Evolutionary conservation across 208 protist species (phyloP), one percentile per base, ranked within the genome.

Genomic region (Lotmaria passim): DNA sequence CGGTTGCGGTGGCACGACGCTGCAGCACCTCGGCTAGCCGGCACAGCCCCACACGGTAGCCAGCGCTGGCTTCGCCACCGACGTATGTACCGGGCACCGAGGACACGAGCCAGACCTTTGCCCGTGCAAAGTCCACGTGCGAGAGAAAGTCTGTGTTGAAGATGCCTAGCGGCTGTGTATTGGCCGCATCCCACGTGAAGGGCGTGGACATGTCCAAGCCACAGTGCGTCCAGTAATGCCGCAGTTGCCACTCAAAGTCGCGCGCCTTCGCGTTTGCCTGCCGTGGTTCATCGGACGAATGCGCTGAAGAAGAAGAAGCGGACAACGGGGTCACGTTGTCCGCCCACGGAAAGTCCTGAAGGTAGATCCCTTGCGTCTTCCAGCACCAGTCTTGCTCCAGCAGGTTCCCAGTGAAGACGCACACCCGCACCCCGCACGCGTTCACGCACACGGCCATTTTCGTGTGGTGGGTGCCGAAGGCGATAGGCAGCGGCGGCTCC

Each of bases 401-500:
- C 44, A 93, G 83, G 69, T 96, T 96, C 3, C 78, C 88, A 0
- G 88, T 94, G 64, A 82, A 86, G 43, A 96, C 62, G 23, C 73
- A 75, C 26, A 96, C 79, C 10, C 91, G 74, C 64, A 94, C 28
- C 3, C 91, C 91, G 8, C 50, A 41, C 4, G 36, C 24, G 66
- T 92, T 94, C 15, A 93, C 62, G 36, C 73, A 79, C 17, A 96
- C 39, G 2, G 72, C 66, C 46, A 90, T 79, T 71, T 96, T 96
- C n/a, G 80, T 80, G 76, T 96, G 91, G 68, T 96, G 85, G n/a
- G 88, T 92, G 38, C 91, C 91, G 67, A 78, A 96, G 23, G 88
- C 56, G 30, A 90, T 46, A 19, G 88, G 91, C 26, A 96, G 69
- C 15, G 71, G 78, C 5, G 91, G 85, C 51, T 90, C 74, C 47